These are phyloP conservation scores for Mychonastes homosphaera DNA, from an alignment of 139 green algal species.

Conservation along the genomic window DNA sequence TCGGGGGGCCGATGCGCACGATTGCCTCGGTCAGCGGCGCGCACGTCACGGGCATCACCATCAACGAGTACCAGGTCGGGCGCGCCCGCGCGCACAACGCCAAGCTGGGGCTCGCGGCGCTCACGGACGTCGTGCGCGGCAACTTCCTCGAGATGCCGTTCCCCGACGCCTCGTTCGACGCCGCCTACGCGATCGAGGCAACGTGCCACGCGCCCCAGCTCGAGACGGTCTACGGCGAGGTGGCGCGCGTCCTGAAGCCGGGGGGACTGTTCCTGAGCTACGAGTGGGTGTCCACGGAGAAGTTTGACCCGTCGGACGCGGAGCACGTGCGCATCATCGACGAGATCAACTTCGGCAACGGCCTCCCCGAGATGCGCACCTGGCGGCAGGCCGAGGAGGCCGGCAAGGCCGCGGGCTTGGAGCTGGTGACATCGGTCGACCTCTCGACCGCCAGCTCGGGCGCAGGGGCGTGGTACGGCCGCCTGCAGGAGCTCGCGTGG, in stretches of 20 bases:
- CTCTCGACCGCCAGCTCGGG: constrained; percentile 32
- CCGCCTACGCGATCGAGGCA: constrained; percentile 89
- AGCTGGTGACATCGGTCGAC: constrained; percentile 31
- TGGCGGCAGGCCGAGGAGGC: constrained; percentile 74
- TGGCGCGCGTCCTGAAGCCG: constrained; percentile 90
- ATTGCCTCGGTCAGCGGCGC: constrained; percentile 69
- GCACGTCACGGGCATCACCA: constrained; percentile 91
- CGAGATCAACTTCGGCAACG: constrained; percentile 96
- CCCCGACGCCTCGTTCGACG: constrained; percentile 72
- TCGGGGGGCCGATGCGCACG: constrained; percentile 93
- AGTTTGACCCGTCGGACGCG: constrained; percentile 72
- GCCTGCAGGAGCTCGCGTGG: constrained; percentile 29
- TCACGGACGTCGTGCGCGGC: constrained; percentile 76
- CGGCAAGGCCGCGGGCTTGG: constrained; percentile 47
- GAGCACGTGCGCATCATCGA: constrained; percentile 87
- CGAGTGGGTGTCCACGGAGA: constrained; percentile 89
- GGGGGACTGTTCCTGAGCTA: constrained; percentile 80
- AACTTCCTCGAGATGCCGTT: constrained; percentile 96
- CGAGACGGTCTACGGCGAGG: constrained; percentile 77
- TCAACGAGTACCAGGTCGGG: constrained; percentile 92
- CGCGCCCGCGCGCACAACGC: constrained; percentile 67
- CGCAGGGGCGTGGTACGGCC: constrained; percentile 35
- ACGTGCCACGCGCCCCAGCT: constrained; percentile 81
- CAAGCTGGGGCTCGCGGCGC: constrained; percentile 54
- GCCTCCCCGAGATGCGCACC: constrained; percentile 86